Conservation (phyloP, 306 rosid species). For the Echinosophora koreensis region DNA sequence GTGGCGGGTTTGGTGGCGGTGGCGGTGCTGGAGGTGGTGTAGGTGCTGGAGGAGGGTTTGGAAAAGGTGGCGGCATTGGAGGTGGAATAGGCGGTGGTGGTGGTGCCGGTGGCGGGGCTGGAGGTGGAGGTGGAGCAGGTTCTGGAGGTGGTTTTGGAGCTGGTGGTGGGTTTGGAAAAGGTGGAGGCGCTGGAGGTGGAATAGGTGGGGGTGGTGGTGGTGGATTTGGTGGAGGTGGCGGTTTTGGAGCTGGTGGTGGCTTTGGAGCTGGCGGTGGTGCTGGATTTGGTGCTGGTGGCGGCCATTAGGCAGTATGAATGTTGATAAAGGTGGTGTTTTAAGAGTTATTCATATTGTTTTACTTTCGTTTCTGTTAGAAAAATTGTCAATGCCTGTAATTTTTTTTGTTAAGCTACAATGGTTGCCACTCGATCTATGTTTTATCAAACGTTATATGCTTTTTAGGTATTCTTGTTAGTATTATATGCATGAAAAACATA, state of each 20-base stretch:
- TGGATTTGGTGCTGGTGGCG: conserved; percentile 43
- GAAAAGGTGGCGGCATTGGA: neutral
- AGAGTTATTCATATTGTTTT: neutral
- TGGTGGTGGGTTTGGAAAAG: conserved; percentile 2
- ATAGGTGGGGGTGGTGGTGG: neutral
- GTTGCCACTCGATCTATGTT: neutral
- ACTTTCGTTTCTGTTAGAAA: neutral
- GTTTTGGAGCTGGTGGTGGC: neutral
- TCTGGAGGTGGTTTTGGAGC: neutral
- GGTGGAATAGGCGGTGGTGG: conserved; percentile 46
- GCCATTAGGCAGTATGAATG: neutral
- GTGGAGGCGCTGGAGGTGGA: neutral
- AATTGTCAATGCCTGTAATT: neutral
- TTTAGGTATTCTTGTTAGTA: neutral
- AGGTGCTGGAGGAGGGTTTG: neutral
- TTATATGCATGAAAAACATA: neutral
- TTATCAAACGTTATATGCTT: neutral
- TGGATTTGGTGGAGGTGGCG: neutral
- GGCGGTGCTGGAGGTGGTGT: neutral
- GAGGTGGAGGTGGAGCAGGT: neutral
- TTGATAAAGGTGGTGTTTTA: neutral
- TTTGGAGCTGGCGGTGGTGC: conserved; percentile 29
- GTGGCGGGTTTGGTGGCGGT: conserved; percentile 32
- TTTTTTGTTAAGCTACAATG: neutral
- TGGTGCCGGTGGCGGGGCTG: neutral